Evolutionary conservation across 2,329 filamentous ascomycete genomes (phyloP), one percentile per base, ranked within the genome.

Genomic region (Ceratocystis destructans): DNA sequence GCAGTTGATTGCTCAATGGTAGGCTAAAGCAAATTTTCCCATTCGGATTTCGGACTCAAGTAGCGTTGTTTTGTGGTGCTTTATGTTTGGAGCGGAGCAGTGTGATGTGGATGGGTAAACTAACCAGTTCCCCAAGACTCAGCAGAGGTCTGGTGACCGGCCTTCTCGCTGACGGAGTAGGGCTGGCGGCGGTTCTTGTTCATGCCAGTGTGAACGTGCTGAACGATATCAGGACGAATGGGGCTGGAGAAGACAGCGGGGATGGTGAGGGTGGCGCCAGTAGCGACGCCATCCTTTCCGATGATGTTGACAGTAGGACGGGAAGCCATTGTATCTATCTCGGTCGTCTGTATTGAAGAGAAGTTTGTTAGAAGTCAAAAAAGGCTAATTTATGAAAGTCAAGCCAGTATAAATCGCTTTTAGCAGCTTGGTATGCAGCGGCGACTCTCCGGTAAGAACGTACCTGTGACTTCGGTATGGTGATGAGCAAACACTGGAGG

Each of bases 101-200:
- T 33, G 45, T 55, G 2, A 59, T n/a, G 45, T 50, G 20, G 25
- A 65, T 28, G 64, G 64, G 28, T 61, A 69, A 73, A 88, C 88
- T 81, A 79, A 95, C 90, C 93, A 83, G 93, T 97, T 87, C 93
- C 93, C 94, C 94, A 99, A 73, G 95, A 99, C 86, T 99, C 94
- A 78, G 94, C 94, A 81, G 90, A 96, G 78, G 94, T 99, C 85
- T 99, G 94, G 84, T 99, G 94, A 84, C 94, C 94, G 78, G 94
- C 94, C 89, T 99, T 99, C 89, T 97, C 93, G 88, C 91, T 96
- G 85, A 99, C 94, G 76, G 94, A 87, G 81, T 99, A 99, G 74
- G 94, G 92, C 76, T 99, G 94, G 79, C 94, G 89, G 88, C 96
- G 96, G 88, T 99, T 99, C 90, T 99, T 99, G 79, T 93, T 93